phyloP scores from a whole-genome alignment of 768 basidiomycete species.

The Dioszegia hungarica region DNA sequence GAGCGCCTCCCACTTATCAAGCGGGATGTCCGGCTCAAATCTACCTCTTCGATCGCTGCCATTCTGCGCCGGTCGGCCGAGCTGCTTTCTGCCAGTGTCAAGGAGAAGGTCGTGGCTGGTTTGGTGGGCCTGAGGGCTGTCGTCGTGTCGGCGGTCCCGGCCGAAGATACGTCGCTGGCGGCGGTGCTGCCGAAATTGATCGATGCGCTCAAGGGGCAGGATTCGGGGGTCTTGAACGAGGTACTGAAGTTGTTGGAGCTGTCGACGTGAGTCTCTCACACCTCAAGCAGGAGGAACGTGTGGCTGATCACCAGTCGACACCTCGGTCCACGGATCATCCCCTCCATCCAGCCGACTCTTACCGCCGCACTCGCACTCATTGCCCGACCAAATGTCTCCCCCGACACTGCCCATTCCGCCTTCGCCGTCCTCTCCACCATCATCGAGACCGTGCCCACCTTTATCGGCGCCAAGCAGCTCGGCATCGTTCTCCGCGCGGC shows the following conservation, averaged over 20 bases:
- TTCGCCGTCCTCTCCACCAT: conserved; percentile 59
- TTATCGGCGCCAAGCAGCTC: conserved; percentile 52
- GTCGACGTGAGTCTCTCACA: conserved; percentile 5
- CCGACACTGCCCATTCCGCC: conserved; percentile 20
- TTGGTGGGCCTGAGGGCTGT: conserved; percentile 62
- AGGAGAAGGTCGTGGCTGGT: conserved; percentile 54
- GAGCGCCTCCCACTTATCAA: conserved; percentile 64
- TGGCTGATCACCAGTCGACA: conserved; percentile 55
- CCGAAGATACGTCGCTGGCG: conserved; percentile 65
- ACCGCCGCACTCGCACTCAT: conserved; percentile 54
- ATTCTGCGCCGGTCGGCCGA: conserved; percentile 57
- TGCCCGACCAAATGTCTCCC: conserved; percentile 9
- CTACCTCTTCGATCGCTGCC: conserved; percentile 55
- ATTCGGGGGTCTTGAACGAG: background rate
- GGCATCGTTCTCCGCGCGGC: conserved; percentile 19
- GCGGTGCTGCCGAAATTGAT: conserved; percentile 61
- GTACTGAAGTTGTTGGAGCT: conserved; percentile 4
- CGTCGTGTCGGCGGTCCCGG: conserved; percentile 56
- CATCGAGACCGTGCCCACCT: conserved; percentile 70
- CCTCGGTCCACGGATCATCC: conserved; percentile 82
- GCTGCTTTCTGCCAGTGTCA: conserved; percentile 46
- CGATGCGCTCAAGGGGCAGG: conserved; percentile 7
- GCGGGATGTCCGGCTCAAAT: conserved; percentile 56
- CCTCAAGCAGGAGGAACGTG: background rate
- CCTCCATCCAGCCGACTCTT: conserved; percentile 70